These are phyloP conservation scores for Hydnum rufescens DNA, from an alignment of 768 basidiomycete genomes.

Conservation along the genomic window DNA sequence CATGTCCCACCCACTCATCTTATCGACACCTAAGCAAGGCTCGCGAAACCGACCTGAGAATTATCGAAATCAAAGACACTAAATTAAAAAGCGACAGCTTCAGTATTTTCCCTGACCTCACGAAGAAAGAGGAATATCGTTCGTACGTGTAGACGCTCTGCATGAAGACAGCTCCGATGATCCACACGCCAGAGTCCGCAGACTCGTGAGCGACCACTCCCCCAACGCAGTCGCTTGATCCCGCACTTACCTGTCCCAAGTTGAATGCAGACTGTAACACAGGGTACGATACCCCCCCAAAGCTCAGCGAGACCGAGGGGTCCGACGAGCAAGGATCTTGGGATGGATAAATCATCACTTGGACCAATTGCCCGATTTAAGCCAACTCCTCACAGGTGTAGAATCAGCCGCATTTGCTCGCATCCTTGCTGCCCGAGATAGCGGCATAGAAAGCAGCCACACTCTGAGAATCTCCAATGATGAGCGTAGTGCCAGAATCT, in stretches of 20 bases:
- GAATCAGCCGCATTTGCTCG: constrained; percentile 4
- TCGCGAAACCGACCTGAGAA: too few species aligned
- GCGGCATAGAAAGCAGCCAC: constrained; percentile 14
- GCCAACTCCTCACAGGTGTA: constrained; percentile 3
- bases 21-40: too few species aligned
- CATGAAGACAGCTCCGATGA: constrained; percentile 9
- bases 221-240: constrained; percentile 7
- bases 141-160: not conserved
- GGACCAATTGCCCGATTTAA: not conserved
- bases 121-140: not conserved
- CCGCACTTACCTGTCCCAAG: constrained; percentile 14
- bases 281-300: constrained; percentile 11
- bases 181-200: constrained; percentile 1
- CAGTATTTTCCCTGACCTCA: too few species aligned
- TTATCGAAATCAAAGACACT: too few species aligned
- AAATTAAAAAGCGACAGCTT: too few species aligned
- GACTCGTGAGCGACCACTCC: constrained; percentile 4
- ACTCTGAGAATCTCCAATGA: constrained; percentile 11
- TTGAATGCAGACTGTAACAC: constrained; percentile 14
- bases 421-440: constrained; percentile 14
- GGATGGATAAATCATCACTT: not conserved
- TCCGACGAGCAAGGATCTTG: constrained; percentile 5
- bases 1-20: too few species aligned
- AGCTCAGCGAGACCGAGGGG: not conserved
- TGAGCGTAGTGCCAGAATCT: constrained; percentile 17